Evolutionary conservation across 345 rosid species (phyloP).

Genomic region (Eucalyptus marginata): DNA sequence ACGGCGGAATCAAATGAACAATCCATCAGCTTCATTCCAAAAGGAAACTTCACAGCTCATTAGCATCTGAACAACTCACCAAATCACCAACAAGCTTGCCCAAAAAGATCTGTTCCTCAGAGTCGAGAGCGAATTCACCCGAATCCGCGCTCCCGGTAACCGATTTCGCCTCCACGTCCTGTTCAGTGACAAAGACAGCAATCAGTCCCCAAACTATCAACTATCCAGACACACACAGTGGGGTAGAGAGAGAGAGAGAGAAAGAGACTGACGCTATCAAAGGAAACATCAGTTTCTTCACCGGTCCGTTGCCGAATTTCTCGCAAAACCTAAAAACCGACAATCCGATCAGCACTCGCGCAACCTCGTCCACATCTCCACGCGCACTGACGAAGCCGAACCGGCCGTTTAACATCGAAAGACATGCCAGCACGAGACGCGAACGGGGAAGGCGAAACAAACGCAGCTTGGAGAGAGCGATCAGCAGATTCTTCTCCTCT

Average conservation of each 20-base stretch:
- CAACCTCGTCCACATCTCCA: neutral
- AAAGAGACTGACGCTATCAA: neutral
- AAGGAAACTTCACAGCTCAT: neutral
- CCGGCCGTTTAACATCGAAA: neutral
- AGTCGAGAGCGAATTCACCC: neutral
- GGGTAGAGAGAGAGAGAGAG: neutral
- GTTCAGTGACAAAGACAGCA: neutral
- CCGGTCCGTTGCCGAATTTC: slow-evolving; percentile 29
- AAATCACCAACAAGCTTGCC: slow-evolving; percentile 23
- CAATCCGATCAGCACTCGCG: neutral
- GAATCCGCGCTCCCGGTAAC: neutral
- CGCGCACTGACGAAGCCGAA: neutral
- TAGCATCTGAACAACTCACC: slow-evolving; percentile 16
- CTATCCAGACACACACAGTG: neutral
- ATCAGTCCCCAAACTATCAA: neutral
- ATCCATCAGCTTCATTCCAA: neutral
- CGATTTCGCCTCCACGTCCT: neutral
- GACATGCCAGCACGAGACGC: neutral
- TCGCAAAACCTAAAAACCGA: slow-evolving; percentile 20
- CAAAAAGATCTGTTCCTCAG: slow-evolving; percentile 9
- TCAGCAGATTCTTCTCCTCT: slow-evolving; percentile 31
- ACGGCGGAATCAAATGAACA: neutral
- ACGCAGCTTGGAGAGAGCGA: slow-evolving; percentile 46
- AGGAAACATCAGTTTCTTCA: slow-evolving; percentile 2
- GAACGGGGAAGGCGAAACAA: neutral